Evolutionary conservation across 768 basidiomycete genomes (phyloP).

Genomic region (Ephemerocybe angulata): DNA sequence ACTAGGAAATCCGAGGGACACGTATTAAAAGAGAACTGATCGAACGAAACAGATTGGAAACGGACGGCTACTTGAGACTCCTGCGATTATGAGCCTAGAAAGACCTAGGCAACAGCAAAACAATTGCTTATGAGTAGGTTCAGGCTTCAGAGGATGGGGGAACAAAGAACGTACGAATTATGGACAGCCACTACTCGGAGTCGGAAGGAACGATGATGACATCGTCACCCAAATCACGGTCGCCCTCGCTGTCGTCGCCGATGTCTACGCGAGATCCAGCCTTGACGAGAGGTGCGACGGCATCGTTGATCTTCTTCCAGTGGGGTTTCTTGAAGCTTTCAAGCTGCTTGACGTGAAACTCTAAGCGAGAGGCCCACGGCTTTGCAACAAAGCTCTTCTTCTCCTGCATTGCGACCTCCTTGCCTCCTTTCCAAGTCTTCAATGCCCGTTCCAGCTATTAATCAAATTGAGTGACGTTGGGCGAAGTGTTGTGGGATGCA

Average conservation of each 20-base stretch:
- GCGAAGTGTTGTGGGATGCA: neutral
- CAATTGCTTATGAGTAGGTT: too few species aligned
- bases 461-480: neutral
- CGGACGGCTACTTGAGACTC: too few species aligned
- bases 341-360: neutral
- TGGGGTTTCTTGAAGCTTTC: neutral
- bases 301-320: neutral
- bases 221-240: neutral
- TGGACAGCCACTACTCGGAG: too few species aligned
- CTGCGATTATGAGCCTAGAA: too few species aligned
- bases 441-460: slow-evolving; percentile 4
- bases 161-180: neutral
- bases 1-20: too few species aligned
- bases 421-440: neutral
- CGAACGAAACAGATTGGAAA: too few species aligned
- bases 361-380: neutral
- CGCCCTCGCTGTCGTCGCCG: neutral
- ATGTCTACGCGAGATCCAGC: neutral
- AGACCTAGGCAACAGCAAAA: too few species aligned
- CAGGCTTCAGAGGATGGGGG: neutral
- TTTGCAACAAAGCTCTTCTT: neutral
- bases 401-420: neutral
- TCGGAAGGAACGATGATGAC: too few species aligned
- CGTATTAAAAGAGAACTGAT: too few species aligned
- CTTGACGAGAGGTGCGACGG: neutral